Percentiles rank a stretch among this genome's conserved stretches.
These are phyloP conservation scores for Guillardia theta DNA, from an alignment of 78 protist species.

Conservation along the genomic window DNA sequence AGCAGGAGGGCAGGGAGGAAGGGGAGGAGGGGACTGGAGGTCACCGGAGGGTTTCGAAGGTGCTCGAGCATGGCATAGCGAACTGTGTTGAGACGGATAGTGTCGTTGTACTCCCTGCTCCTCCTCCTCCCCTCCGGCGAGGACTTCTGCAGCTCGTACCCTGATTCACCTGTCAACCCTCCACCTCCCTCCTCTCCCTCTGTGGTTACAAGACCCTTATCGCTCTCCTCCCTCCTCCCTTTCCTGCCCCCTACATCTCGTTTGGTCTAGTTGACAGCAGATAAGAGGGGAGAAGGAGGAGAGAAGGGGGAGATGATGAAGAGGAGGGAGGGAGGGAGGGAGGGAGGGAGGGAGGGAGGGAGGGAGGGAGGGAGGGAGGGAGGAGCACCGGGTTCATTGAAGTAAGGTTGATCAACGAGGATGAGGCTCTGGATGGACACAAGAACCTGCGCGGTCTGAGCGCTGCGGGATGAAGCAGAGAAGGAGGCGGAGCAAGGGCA, in stretches of 20 bases:
- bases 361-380: background rate
- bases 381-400: slow-evolving; percentile 46
- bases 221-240: too few species aligned
- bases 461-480: too few species aligned
- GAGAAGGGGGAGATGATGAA: too few species aligned
- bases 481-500: too few species aligned
- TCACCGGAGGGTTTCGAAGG: background rate
- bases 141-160: background rate
- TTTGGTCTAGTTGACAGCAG: too few species aligned
- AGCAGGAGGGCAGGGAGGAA: background rate
- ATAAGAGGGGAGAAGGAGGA: too few species aligned
- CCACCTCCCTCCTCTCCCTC: too few species aligned
- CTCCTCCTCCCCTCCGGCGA: background rate
- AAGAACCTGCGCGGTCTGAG: background rate
- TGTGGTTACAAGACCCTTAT: too few species aligned
- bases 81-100: background rate
- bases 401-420: slow-evolving; percentile 37
- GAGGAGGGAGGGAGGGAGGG: too few species aligned
- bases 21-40: background rate
- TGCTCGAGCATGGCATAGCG: background rate
- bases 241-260: too few species aligned
- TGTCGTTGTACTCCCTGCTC: background rate
- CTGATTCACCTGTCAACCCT: background rate
- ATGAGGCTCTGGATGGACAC: slow-evolving; percentile 40
- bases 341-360: too few species aligned